phyloP scores from a whole-genome alignment of 768 basidiomycete genomes.

The Podaxis mareebaensis region DNA sequence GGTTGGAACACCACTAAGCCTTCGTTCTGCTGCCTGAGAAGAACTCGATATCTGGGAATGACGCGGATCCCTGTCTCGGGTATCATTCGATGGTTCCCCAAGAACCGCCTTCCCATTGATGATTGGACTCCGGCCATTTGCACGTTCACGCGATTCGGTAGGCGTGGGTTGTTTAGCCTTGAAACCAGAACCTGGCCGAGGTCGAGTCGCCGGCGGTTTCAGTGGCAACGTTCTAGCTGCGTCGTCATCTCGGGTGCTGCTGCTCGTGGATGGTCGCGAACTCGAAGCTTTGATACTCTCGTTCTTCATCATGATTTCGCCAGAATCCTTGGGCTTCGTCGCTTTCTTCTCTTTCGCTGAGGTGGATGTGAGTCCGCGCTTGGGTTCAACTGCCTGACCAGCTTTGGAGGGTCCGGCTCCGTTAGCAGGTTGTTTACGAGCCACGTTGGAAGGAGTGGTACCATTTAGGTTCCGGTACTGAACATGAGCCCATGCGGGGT shows the following conservation, averaged over 20 bases:
- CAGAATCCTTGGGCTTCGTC: conserved; percentile 41
- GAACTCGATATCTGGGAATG: not conserved
- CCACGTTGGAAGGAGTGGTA: conserved; percentile 8
- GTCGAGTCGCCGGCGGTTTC: conserved; percentile 12
- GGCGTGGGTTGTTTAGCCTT: conserved; percentile 17
- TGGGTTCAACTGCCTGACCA: conserved; percentile 25
- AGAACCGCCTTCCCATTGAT: conserved; percentile 12
- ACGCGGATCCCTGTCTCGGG: not conserved
- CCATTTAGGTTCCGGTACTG: conserved; percentile 25
- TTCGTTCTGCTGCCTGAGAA: conserved; percentile 3
- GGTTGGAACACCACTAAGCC: not conserved
- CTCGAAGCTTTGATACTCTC: conserved; percentile 38
- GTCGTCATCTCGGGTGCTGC: conserved; percentile 20
- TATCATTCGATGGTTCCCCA: not conserved
- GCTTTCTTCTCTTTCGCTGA: conserved; percentile 49
- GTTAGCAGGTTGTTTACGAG: conserved; percentile 3
- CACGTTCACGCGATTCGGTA: not conserved
- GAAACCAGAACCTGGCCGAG: conserved; percentile 18
- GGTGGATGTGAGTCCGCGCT: conserved; percentile 47
- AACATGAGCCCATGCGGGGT: conserved; percentile 65
- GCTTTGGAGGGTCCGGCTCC: conserved; percentile 8
- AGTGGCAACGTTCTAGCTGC: not conserved
- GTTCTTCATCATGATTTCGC: conserved; percentile 48
- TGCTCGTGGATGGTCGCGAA: conserved; percentile 16
- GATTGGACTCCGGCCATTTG: conserved; percentile 12